Conservation (phyloP, 495 filamentous ascomycete genomes). For the Penicillium soppii region DNA sequence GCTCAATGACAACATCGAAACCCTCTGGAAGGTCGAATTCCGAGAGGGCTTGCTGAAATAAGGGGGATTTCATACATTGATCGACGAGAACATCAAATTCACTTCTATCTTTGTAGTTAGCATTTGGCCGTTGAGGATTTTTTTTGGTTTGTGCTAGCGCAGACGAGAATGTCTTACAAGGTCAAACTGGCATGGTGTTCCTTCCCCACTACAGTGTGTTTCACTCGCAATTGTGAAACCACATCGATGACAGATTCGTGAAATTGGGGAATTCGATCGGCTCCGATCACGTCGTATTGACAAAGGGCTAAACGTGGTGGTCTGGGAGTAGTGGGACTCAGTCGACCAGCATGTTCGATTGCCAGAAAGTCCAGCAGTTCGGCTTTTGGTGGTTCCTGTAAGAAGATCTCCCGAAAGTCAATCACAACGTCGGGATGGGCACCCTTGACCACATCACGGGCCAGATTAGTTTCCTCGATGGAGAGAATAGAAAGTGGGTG, state of each 20-base stretch:
- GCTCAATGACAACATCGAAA: slow-evolving; percentile 65
- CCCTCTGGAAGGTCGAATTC: slow-evolving; percentile 63
- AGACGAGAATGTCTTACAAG: slow-evolving; percentile 49
- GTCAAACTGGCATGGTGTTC: slow-evolving; percentile 62
- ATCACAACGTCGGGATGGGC: slow-evolving; percentile 43
- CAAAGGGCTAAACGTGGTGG: slow-evolving; percentile 62
- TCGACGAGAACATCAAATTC: slow-evolving; percentile 66
- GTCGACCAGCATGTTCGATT: slow-evolving; percentile 47
- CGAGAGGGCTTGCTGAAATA: slow-evolving; percentile 60
- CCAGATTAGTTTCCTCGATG: slow-evolving; percentile 45
- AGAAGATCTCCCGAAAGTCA: slow-evolving; percentile 52
- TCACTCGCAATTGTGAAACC: slow-evolving; percentile 41
- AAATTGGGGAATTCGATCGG: slow-evolving; percentile 56
- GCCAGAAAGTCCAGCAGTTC: slow-evolving; percentile 48
- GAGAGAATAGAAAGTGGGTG: slow-evolving; percentile 51
- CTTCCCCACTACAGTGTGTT: slow-evolving; percentile 55
- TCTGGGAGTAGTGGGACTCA: slow-evolving; percentile 45
- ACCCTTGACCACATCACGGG: slow-evolving; percentile 46
- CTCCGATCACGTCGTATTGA: slow-evolving; percentile 64
- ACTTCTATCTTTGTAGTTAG: slow-evolving; percentile 40
- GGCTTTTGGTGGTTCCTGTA: slow-evolving; percentile 52
- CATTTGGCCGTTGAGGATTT: too few relatives aligned
- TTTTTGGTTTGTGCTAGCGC: too few relatives aligned
- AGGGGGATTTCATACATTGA: slow-evolving; percentile 55
- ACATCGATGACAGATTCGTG: slow-evolving; percentile 65